Base-by-base conservation (phyloP, 805 yeast genomes). In the Candida takata region DNA sequence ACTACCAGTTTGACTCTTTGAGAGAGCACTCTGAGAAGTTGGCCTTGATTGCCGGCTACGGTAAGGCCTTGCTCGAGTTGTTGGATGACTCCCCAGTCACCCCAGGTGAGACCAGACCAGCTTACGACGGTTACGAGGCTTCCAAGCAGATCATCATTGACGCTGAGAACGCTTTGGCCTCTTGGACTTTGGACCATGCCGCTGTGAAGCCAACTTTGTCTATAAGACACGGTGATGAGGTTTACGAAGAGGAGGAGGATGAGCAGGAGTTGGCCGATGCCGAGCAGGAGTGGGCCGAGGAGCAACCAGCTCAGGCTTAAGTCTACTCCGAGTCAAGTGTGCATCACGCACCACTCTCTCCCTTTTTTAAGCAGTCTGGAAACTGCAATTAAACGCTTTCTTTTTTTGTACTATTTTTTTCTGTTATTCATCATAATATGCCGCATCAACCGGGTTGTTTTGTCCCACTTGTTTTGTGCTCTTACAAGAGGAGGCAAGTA, bases 61-160 rank as follows among this genome's bases (percentile, higher is more conserved):
- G 95, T 65, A 83, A 83, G 67, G 92, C 90, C 23, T 63, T 84
- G 40, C 69, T 84, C 56, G 90, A 83, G 65, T 71, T 84, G 57
- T 70, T 84, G 57, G 94, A 84, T 55, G 92, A 83, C 55, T 66
- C 85, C 44, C 84, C 92, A 43, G 90, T 84, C 35, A 82, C 90
- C 41, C 95, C 95, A 41, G 95, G 95, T 70, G 95, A 84, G 67
- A 82, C 90, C 33, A 80, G 92, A 76, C 82, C 88, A 27, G 82
- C 88, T 40, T 83, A 83, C 60, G 94, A 83, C 53, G 94, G 94
- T 49, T 83, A 82, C 60, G 92, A 83, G 61, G 87, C 90, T 31
- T 80, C 90, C 28, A 83, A 82, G 66, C 94, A 83, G 65, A 83
- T 83, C 61, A 82, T 83, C 53, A 77, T 83, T 50, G 94, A 83